Evolutionary conservation across 2,329 filamentous ascomycete genomes (phyloP), one percentile per base, ranked within the genome.

Genomic region (Bretziella fagacearum): DNA sequence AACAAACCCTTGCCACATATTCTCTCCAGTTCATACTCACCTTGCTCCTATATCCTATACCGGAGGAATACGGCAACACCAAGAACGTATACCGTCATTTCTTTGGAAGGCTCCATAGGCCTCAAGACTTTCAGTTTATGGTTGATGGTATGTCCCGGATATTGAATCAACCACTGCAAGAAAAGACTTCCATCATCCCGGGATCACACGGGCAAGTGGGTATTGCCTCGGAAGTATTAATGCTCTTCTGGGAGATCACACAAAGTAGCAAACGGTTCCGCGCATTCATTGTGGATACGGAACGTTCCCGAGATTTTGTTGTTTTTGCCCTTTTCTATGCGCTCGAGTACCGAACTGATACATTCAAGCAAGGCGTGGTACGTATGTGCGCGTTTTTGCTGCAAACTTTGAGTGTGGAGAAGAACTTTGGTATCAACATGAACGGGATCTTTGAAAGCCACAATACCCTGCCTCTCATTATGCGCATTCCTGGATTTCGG

Each of bases 201-300:
- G 68, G 84, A 45, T 84, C 84, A 57, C 51, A 52, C 3, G 42
- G 41, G 15, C 45, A 45, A n/a, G 26, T 27, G 8, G 35, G 41
- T 6, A 93, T 89, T 71, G 85, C 87, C 0, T 87, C 91, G 1
- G 91, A 98, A 62, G 93, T 93, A 66, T 79, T 96, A 47, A 91
- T 95, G 73, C 70, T 98, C 2, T 95, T 96, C 59, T 98, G 91
- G 91, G 91, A 98, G 65, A 77, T 85, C 30, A 77, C 91, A 3
- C 91, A 98, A 62, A 95, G 89, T 70, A 98, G 98, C 64, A 96
- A 94, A 64, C 75, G 89, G 50, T 98, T 98, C 64, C 74, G 91
- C 26, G 85, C 86, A 1, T 98, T 95, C 62, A 91, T 98, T 56
- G 89, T 96, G 53, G 91, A 98, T 56, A 96, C 91, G 0, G 85